Evolutionary conservation across 2,329 filamentous ascomycete genomes (phyloP).

Genomic region (Tolypocladium guangdongense): DNA sequence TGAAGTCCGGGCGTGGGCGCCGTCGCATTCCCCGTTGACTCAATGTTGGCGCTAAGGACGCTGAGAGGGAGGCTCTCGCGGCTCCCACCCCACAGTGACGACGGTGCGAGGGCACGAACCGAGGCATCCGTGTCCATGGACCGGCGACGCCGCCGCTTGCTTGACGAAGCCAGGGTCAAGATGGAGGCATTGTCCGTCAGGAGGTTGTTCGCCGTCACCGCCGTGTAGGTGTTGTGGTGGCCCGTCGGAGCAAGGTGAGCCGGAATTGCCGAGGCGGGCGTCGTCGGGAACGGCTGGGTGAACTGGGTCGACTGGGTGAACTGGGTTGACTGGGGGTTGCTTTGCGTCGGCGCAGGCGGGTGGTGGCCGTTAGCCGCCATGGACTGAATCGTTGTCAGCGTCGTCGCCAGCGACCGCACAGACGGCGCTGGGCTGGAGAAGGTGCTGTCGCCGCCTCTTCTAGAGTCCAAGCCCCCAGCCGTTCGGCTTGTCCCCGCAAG

Average conservation of each 20-base stretch:
- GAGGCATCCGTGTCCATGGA: constrained; percentile 81
- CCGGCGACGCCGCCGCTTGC: constrained; percentile 63
- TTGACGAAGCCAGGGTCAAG: constrained; percentile 72
- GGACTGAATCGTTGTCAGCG: constrained; percentile 77
- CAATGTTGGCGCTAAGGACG: constrained; percentile 62
- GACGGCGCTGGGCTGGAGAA: constrained; percentile 78
- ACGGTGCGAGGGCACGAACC: constrained; percentile 72
- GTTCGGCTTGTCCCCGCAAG: constrained; percentile 66
- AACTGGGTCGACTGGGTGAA: constrained; percentile 55
- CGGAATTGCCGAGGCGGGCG: constrained; percentile 62
- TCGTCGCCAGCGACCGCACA: constrained; percentile 70
- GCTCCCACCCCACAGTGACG: constrained; percentile 71
- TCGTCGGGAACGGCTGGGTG: constrained; percentile 53
- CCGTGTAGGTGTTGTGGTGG: constrained; percentile 61
- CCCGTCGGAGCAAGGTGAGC: constrained; percentile 49
- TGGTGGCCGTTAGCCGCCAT: constrained; percentile 45
- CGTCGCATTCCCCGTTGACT: constrained; percentile 31
- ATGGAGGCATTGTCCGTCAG: constrained; percentile 81
- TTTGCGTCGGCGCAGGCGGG: constrained; percentile 20
- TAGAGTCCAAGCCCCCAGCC: constrained; percentile 51
- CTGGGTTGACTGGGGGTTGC: constrained; percentile 41
- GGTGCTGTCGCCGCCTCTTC: constrained; percentile 62
- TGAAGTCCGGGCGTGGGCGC: constrained; percentile 44
- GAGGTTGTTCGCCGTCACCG: constrained; percentile 72
- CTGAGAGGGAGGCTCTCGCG: constrained; percentile 71